These are phyloP conservation scores for Gaillardinia entomophila DNA, from an alignment of 805 yeast species.

Conservation along the genomic window DNA sequence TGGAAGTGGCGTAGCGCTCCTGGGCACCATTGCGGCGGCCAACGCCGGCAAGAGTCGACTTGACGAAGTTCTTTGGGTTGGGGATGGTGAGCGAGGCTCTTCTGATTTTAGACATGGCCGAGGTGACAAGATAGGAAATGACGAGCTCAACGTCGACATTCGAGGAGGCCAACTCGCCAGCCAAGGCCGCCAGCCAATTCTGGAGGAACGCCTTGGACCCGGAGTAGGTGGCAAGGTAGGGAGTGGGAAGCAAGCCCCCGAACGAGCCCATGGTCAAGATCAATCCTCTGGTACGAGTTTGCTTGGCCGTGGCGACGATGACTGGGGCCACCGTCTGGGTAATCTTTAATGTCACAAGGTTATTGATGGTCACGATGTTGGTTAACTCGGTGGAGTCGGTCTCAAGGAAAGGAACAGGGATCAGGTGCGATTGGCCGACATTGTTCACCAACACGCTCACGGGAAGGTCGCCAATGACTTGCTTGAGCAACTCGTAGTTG, in stretches of 20 bases:
- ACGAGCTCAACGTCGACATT: constrained; percentile 83
- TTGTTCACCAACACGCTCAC: constrained; percentile 81
- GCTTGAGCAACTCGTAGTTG: constrained; percentile 49
- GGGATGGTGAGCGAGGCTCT: constrained; percentile 74
- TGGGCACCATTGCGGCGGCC: constrained; percentile 93
- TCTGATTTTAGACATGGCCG: constrained; percentile 92
- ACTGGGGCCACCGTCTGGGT: constrained; percentile 75
- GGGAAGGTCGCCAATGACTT: constrained; percentile 45
- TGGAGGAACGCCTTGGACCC: constrained; percentile 96
- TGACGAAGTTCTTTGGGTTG: constrained; percentile 72
- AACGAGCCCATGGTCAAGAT: constrained; percentile 95
- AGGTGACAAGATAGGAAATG: constrained; percentile 83
- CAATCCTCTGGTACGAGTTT: constrained; percentile 48
- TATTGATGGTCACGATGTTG: constrained; percentile 80
- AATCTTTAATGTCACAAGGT: constrained; percentile 73
- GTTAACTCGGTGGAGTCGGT: constrained; percentile 70
- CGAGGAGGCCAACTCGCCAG: constrained; percentile 68
- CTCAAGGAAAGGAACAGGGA: constrained; percentile 89
- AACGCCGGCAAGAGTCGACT: constrained; percentile 57
- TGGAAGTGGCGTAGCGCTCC: constrained; percentile 76
- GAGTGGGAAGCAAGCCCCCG: constrained; percentile 91
- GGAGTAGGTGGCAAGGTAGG: constrained; percentile 86
- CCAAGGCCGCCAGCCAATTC: constrained; percentile 84
- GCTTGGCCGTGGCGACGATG: constrained; percentile 50
- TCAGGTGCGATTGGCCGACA: constrained; percentile 91